phyloP scores from a whole-genome alignment of 2,329 filamentous ascomycete genomes.

The Phialocephala subalpina region DNA sequence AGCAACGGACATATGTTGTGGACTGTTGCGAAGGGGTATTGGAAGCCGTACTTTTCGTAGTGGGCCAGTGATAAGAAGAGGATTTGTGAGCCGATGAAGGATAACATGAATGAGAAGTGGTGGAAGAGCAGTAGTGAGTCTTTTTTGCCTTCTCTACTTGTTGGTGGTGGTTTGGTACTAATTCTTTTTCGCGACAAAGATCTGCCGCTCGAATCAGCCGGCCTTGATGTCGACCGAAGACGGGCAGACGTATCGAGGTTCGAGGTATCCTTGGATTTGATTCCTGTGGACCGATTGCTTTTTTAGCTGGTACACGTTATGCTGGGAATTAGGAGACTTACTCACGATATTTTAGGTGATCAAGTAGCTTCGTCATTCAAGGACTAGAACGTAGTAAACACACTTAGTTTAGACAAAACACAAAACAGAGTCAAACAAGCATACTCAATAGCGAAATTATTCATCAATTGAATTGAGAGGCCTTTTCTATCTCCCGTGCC shows the following conservation, averaged over 20 bases:
- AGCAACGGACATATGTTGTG: neutral
- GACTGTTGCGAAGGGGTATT: neutral
- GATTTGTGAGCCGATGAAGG: neutral
- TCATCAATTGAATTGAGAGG: conserved; percentile 4
- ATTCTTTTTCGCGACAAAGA: too few relatives aligned
- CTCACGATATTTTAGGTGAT: neutral
- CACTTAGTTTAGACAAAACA: neutral
- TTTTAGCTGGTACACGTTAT: neutral
- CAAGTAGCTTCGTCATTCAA: neutral
- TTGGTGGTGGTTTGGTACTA: too few relatives aligned
- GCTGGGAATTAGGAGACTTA: neutral
- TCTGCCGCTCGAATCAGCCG: too few relatives aligned
- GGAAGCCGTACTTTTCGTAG: neutral
- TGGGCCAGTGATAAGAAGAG: neutral
- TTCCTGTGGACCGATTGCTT: too few relatives aligned
- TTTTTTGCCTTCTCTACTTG: too few relatives aligned
- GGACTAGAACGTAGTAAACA: neutral
- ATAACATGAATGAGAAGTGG: neutral
- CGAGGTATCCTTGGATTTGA: too few relatives aligned
- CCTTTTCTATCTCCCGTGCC: neutral
- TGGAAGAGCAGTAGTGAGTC: too few relatives aligned
- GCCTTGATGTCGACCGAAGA: too few relatives aligned
- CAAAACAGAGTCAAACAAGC: neutral
- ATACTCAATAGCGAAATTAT: neutral
- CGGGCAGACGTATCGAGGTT: too few relatives aligned